Evolutionary conservation across 371 early-diverging fungal genomes (phyloP), one percentile per base, ranked within the genome.

Genomic region (Nematocida sp.): DNA sequence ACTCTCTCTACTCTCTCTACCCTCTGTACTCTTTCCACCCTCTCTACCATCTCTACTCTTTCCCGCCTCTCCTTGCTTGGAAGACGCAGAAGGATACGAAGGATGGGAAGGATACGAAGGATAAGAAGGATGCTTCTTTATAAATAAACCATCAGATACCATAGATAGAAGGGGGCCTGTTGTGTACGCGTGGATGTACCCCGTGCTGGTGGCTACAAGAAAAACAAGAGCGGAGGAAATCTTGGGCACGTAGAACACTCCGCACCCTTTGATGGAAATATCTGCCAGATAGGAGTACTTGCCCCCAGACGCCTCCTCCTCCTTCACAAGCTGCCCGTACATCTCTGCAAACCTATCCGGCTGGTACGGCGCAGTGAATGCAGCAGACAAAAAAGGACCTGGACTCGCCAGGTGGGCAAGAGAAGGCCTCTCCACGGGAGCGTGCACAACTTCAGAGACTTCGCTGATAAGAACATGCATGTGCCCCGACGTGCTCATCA

Each of bases 181-280:
- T n/a, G 66, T 38, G 55, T 54, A 66, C 11, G 55, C 66, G 40
- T 66, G 66, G 13, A 66, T 29, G 29, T 66, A 66, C 36, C 45
- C 37, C 7, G 66, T 66, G 55, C 45, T 66, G 21, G 66, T 66
- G 38, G 21, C 52, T 2, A 66, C 55, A 43, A 66, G 19, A 34
- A 66, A 66, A 8, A 66, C 15, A 2, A 46, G 1, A 29, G 21
- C 7, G 29, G 8, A 46, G 15, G 66, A 53, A 15, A 55, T 5
- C 29, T 66, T 53, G 13, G 66, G 41, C 7, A 66, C 40, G 15
- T 56, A 23, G 32, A 66, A 66, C 25, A 66, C 7, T 15, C 66
- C 54, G 29, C 66, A 66, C 11, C 66, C 55, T 25, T 29, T 27
- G 7, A 66, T 41, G 7, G 55, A 13, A 17, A 55, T 41, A 8